Conservation (phyloP, 2,329 filamentous ascomycete genomes). For the Trichoderma sp. region DNA sequence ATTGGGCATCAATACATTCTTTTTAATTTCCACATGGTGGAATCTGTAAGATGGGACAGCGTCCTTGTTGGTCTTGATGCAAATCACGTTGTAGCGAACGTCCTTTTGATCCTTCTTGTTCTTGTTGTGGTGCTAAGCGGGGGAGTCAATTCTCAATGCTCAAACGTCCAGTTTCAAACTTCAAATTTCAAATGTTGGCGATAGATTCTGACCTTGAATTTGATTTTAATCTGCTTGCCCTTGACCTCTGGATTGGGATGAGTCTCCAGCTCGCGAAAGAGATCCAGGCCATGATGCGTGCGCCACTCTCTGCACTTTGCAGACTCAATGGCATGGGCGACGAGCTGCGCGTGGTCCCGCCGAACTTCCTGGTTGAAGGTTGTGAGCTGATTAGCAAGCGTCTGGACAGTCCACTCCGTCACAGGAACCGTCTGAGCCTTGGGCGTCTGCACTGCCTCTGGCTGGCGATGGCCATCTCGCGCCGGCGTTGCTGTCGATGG, state of each 20-base stretch:
- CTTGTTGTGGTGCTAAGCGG: conserved; percentile 42
- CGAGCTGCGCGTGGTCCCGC: conserved; percentile 44
- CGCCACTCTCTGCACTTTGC: conserved; percentile 41
- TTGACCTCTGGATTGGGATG: conserved; percentile 36
- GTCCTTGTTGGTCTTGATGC: conserved; percentile 48
- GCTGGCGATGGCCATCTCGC: background rate
- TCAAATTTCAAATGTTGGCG: background rate
- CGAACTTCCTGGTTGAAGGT: conserved; percentile 43
- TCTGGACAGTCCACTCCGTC: conserved; percentile 42
- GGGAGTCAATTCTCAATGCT: conserved; percentile 22
- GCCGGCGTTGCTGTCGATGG: background rate
- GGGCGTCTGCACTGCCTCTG: conserved; percentile 11
- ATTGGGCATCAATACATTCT: conserved; percentile 58
- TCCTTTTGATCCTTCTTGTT: conserved; percentile 45
- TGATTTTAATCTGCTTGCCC: conserved; percentile 45
- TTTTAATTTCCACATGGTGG: conserved; percentile 58
- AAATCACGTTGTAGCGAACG: conserved; percentile 39
- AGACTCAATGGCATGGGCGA: conserved; percentile 44
- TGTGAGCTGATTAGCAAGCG: conserved; percentile 42
- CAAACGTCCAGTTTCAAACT: background rate
- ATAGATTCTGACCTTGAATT: conserved; percentile 44
- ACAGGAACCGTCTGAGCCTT: conserved; percentile 26
- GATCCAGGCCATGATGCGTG: conserved; percentile 43
- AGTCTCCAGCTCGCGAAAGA: conserved; percentile 45
- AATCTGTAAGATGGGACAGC: conserved; percentile 58